phyloP scores from a whole-genome alignment of 306 rosid species.

The Sophora flavescens region DNA sequence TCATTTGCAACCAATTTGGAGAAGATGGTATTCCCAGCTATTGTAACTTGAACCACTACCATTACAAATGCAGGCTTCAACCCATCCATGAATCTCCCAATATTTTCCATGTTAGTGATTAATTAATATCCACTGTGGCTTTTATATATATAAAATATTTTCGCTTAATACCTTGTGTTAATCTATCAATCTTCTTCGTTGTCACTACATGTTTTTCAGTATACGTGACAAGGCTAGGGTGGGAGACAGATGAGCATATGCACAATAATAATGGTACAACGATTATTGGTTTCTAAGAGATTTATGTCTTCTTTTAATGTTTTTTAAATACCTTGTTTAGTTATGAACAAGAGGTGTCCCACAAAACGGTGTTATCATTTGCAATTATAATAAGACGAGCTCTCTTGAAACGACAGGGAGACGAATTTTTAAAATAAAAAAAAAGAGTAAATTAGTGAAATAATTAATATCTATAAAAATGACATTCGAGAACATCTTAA shows the following conservation, averaged over 20 bases:
- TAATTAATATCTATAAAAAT: background rate
- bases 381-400: background rate
- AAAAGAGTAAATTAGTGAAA: background rate
- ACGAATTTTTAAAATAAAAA: background rate
- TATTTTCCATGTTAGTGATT: background rate
- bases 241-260: no score
- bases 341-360: no score
- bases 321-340: background rate
- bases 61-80: conserved; percentile 38
- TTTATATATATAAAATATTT: background rate
- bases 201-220: background rate
- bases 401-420: conserved; percentile 8
- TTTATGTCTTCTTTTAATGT: background rate
- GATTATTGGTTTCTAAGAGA: background rate
- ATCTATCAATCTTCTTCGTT: background rate
- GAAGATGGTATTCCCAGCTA: conserved; percentile 34
- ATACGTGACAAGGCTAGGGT: background rate
- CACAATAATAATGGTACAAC: no score
- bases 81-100: conserved; percentile 24
- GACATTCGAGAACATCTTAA: background rate
- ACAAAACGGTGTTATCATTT: background rate
- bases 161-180: background rate
- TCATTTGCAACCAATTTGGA: conserved; percentile 38
- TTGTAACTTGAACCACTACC: conserved; percentile 28
- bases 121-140: background rate